Evolutionary conservation across 2,329 filamentous ascomycete genomes (phyloP), one percentile per base, ranked within the genome.

Genomic region (Blastomyces silverae): DNA sequence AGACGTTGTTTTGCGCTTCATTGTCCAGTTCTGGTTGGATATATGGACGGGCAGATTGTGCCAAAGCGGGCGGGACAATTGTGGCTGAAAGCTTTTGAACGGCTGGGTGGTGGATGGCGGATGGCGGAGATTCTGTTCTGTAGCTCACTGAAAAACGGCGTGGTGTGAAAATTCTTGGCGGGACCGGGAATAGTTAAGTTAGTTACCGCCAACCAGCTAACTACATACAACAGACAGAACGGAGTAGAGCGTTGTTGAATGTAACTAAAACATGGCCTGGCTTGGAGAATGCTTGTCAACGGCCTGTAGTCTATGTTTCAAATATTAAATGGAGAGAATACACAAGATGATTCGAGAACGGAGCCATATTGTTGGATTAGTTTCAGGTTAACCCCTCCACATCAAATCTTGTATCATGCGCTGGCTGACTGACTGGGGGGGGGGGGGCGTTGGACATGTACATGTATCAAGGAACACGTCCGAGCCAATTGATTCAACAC

Each of bases 1-100:
- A 28, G 34, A 52, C 15, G 75, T 72, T 28, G 76, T 75, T 70
- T 79, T 80, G 67, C 79, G 79, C 73, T 81, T 81, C 78, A 78
- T 78, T 60, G 42, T 46, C 39, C 15, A 5, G 22, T 46, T 13
- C 37, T 3, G 6, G n/a, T 58, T 31, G 31, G 17, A 34, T 37
- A 55, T 56, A 2, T 56, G 11, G n/a, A 20, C 6, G 17, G n/a
- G 39, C n/a, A 60, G 22, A 15, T 28, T 6, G 37, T 39, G 20
- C 17, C 28, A 34, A 46, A 46, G 44, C 44, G 37, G 20, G n/a
- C 2, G 17, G 56, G 39, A 42, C 34, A n/a, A 42, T 28, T 60
- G 39, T 6, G 22, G 37, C 31, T 34, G 2, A 34, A 34, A 34
- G 31, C 5, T 2, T 5, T 34, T 34, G 31, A 34, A 5, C 4